Conservation (phyloP, 139 green algal species). For the Haematococcus lacustris region DNA sequence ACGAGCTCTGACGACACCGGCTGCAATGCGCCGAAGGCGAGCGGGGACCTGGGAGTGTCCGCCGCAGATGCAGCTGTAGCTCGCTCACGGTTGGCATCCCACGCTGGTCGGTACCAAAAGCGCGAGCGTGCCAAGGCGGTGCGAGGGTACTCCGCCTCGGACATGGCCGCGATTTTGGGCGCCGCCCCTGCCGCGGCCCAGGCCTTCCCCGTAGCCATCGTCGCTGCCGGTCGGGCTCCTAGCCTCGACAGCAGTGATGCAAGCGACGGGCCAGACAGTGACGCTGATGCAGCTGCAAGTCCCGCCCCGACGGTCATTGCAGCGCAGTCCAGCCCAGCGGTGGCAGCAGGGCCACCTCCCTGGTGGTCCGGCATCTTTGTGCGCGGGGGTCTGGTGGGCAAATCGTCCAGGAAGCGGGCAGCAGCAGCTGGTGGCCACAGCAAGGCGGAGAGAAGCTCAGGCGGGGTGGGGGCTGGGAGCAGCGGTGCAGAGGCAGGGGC, state of each 20-base stretch:
- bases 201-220: not conserved
- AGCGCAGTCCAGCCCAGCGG: not conserved
- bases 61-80: not conserved
- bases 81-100: not conserved
- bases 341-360: not conserved
- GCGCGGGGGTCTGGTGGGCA: not conserved
- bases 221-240: too few species aligned
- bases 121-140: slow-evolving; percentile 64
- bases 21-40: not conserved
- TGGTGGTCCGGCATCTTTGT: slow-evolving; percentile 2
- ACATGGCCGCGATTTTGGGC: slow-evolving; percentile 77
- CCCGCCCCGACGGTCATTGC: not conserved
- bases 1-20: slow-evolving; percentile 6
- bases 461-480: too few species aligned
- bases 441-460: too few species aligned
- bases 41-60: not conserved
- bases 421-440: not conserved
- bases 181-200: not conserved
- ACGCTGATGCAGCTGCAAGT: not conserved
- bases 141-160: slow-evolving; percentile 56
- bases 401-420: not conserved
- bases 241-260: not conserved
- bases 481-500: not conserved
- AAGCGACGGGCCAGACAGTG: not conserved
- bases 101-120: slow-evolving; percentile 57